Percentiles rank a stretch among this genome's conserved stretches.
These are phyloP conservation scores for Gossypium aridum DNA, from an alignment of 441 rosid genomes.

Conservation along the genomic window DNA sequence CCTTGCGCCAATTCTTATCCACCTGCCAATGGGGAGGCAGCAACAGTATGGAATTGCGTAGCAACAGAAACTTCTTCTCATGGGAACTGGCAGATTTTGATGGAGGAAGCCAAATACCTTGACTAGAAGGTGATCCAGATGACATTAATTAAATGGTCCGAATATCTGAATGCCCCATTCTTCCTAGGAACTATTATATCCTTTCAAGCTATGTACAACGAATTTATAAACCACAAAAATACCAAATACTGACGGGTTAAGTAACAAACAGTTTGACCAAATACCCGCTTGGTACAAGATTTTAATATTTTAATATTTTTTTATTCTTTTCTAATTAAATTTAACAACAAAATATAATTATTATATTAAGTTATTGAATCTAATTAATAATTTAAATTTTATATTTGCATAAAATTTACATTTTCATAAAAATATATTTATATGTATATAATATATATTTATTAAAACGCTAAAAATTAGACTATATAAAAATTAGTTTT, in stretches of 20 bases:
- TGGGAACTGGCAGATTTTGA: constrained; percentile 40
- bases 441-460: too few relatives aligned
- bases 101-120: constrained; percentile 24
- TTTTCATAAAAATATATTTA: too few relatives aligned
- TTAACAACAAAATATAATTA: too few relatives aligned
- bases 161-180: constrained; percentile 48
- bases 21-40: constrained; percentile 21
- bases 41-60: constrained; percentile 29
- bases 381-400: too few relatives aligned
- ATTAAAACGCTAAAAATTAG: too few relatives aligned
- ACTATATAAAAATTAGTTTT: too few relatives aligned
- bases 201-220: constrained; percentile 34
- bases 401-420: too few relatives aligned
- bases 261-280: not conserved
- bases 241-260: constrained; percentile 33
- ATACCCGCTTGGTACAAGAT: too few relatives aligned
- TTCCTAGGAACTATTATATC: constrained; percentile 32
- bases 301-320: too few relatives aligned
- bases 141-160: constrained; percentile 53
- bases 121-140: constrained; percentile 25
- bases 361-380: too few relatives aligned
- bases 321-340: too few relatives aligned
- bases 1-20: constrained; percentile 31
- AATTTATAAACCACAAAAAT: constrained; percentile 35
- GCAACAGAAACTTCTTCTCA: constrained; percentile 34